A percentile compares a stretch with the other conserved stretches of the same genome.
Evolutionary conservation across 768 basidiomycete genomes (phyloP).

Genomic region (Chlorophyllum brunneum): DNA sequence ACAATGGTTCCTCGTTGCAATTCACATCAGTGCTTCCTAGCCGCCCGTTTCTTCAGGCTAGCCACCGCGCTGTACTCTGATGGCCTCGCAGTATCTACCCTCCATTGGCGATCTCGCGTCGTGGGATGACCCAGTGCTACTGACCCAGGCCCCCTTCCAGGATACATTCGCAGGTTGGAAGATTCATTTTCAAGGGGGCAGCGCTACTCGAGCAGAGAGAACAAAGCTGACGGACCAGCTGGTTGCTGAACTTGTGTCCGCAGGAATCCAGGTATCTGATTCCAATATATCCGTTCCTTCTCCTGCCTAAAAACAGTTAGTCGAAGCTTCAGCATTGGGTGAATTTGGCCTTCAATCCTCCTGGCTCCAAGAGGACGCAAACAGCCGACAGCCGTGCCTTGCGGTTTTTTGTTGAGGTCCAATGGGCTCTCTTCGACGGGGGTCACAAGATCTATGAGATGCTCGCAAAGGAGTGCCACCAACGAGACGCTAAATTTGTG

Average conservation of each 20-base stretch:
- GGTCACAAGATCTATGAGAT: not conserved
- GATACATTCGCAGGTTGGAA: constrained; percentile 7
- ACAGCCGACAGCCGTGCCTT: not conserved
- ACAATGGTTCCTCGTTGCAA: not conserved
- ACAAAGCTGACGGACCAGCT: not conserved
- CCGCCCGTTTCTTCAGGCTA: too few relatives aligned
- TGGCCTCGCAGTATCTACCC: not conserved
- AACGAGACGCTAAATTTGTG: not conserved
- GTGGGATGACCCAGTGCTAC: constrained; percentile 2
- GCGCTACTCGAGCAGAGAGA: not conserved
- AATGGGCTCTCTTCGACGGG: constrained; percentile 19
- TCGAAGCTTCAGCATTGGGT: constrained; percentile 5
- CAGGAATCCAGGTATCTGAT: not conserved
- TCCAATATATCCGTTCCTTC: not conserved
- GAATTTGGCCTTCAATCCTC: constrained; percentile 5
- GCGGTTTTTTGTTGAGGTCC: constrained; percentile 18
- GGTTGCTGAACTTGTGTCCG: not conserved
- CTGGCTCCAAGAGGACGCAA: not conserved
- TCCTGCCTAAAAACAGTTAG: not conserved
- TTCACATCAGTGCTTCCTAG: not conserved
- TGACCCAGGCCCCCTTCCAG: not conserved
- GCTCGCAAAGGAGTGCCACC: not conserved
- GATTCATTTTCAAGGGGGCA: not conserved
- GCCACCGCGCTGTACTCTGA: not conserved
- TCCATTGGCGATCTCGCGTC: not conserved